Conservation (phyloP, 257 asterid species). For the Penstemon newberryi region DNA sequence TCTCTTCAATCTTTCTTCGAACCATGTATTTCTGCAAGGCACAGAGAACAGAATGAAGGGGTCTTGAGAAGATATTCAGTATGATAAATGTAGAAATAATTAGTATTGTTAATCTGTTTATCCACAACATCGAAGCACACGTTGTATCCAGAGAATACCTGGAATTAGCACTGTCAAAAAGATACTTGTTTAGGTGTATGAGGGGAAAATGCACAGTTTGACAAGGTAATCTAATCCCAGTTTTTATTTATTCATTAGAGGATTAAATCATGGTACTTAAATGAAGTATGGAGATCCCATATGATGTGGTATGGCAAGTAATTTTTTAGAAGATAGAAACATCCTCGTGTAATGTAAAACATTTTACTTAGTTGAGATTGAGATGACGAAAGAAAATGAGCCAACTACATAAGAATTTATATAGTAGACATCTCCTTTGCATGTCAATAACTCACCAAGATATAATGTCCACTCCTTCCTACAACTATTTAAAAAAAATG, state of each 20-base stretch:
- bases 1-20: conserved; percentile 83
- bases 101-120: conserved; percentile 6
- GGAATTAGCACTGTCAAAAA: neutral
- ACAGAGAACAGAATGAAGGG: conserved; percentile 16
- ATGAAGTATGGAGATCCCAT: neutral
- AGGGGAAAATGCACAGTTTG: neutral
- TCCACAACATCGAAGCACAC: neutral
- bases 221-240: neutral
- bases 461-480: neutral
- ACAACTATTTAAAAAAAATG: neutral
- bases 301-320: neutral
- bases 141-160: neutral
- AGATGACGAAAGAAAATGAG: neutral
- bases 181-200: neutral
- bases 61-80: conserved; percentile 12
- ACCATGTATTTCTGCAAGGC: conserved; percentile 79
- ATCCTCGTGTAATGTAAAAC: neutral
- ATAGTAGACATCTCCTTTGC: neutral
- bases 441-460: neutral
- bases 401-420: no score
- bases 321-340: neutral
- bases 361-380: neutral
- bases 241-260: neutral
- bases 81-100: neutral
- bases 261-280: neutral